Evolutionary conservation across 306 rosid species (phyloP), one percentile per base, ranked within the genome.

Genomic region (Corylus americana): DNA sequence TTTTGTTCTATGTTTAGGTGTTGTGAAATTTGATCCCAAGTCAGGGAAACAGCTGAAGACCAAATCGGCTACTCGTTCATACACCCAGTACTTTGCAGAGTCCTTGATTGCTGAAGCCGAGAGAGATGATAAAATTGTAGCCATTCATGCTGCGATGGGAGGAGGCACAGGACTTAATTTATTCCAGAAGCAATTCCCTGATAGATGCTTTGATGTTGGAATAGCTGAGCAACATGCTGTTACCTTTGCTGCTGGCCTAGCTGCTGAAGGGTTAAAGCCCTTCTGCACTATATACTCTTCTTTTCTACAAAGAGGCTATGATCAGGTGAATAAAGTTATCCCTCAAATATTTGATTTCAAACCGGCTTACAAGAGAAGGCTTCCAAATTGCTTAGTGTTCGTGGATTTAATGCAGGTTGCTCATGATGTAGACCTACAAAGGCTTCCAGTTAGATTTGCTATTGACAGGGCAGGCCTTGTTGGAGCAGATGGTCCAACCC

Each of bases 91-190:
- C 81, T 91, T 89, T 75, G 91, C 90, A 0, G 89, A 85, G 72
- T 82, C 96, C 4, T 77, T 91, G 72, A 86, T 82, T 68, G 89
- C 91, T 1, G 96, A 91, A 67, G 96, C 92, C 45, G 85, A 87
- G 55, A 74, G 29, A 71, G 91, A 91, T 71, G 88, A 91, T 0
- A 77, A 44, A 54, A 81, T 91, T 44, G 67, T 87, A 12, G 84
- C 87, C 27, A 89, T 91, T 58, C 96, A 91, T 49, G 96, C 96
- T 31, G 96, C 96, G 39, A 91, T 91, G 92, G 96, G 96, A 74
- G 90, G 91, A 44, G 96, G 92, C 4, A 91, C 96, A 0, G 96
- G 96, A n/a, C 92, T 91, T 59, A 89, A 91, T 79, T 70, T 84
- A 48, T 91, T 91, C 78, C 91, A 91, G 44, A 87, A 89, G 55